Conservation (phyloP, 345 rosid species). For the Eutrema heterophyllum region DNA sequence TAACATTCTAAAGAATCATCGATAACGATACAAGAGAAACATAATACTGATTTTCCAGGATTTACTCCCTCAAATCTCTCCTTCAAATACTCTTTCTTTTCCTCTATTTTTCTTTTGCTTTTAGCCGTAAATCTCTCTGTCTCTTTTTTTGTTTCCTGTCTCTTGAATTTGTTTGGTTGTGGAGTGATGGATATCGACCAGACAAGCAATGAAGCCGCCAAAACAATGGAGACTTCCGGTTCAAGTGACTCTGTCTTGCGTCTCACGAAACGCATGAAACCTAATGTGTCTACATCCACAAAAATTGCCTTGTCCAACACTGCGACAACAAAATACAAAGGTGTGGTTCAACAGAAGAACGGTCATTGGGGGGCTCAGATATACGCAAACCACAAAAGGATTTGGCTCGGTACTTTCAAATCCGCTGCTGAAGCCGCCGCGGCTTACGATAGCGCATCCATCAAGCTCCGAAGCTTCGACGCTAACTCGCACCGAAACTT, state of each 20-base stretch:
- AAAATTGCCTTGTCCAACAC: background rate
- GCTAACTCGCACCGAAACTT: conserved; percentile 55
- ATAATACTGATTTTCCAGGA: conserved; percentile 26
- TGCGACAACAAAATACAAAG: conserved; percentile 41
- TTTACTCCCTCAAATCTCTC: conserved; percentile 31
- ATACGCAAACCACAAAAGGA: conserved; percentile 45
- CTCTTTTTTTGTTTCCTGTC: background rate
- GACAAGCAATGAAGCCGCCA: background rate
- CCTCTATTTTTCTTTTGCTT: background rate
- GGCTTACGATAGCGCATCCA: conserved; percentile 62
- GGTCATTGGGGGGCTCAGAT: conserved; percentile 76
- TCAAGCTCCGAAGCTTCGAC: conserved; percentile 38
- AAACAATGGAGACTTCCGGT: conserved; percentile 26
- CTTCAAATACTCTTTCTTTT: conserved; percentile 15
- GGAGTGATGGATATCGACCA: conserved; percentile 24
- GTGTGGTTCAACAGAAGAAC: conserved; percentile 49
- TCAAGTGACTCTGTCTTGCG: background rate
- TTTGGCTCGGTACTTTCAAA: conserved; percentile 76
- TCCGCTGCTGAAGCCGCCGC: conserved; percentile 53
- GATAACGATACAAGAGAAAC: conserved; percentile 2
- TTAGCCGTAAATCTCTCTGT: background rate
- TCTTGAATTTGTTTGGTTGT: background rate
- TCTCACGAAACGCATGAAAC: conserved; percentile 7
- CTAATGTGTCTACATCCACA: no score
- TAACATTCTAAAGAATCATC: conserved; percentile 3